A percentile compares a stretch with the other conserved stretches of the same genome.
Evolutionary conservation across 805 yeast genomes (phyloP).

Genomic region (Nakazawaea sp.): DNA sequence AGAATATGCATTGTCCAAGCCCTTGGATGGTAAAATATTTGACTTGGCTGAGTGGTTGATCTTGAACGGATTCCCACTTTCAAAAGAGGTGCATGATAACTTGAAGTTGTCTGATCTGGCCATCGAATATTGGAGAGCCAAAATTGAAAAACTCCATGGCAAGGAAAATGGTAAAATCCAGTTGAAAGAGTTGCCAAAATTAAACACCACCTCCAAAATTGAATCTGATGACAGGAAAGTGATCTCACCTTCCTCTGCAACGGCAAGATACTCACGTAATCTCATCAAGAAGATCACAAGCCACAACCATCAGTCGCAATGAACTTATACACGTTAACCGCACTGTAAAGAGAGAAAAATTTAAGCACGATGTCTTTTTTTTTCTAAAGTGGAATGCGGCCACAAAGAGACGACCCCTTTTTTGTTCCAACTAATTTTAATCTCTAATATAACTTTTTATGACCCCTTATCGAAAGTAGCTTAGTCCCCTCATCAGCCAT

Average conservation of each 20-base stretch:
- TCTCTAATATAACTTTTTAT: no score
- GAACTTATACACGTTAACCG: no score
- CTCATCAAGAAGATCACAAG: neutral
- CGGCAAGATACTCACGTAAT: slow-evolving; percentile 2
- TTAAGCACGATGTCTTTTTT: no score
- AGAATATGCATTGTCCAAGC: slow-evolving; percentile 46
- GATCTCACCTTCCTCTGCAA: slow-evolving; percentile 2
- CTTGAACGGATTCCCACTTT: slow-evolving; percentile 48
- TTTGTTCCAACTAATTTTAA: no score
- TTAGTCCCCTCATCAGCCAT: slow-evolving; percentile 5
- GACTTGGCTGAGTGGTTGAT: slow-evolving; percentile 50
- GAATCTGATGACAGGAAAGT: neutral
- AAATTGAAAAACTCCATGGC: slow-evolving; percentile 26
- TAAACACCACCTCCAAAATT: neutral
- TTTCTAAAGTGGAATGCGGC: no score
- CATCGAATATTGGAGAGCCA: slow-evolving; percentile 44
- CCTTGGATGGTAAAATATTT: slow-evolving; percentile 22
- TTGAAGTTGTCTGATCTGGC: slow-evolving; percentile 40
- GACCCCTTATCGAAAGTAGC: no score
- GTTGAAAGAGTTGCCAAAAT: neutral
- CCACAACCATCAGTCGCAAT: neutral
- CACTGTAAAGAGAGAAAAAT: no score
- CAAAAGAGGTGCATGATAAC: slow-evolving; percentile 24
- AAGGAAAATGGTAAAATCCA: neutral
- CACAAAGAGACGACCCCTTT: no score